Conservation (phyloP, 148 eudicot species). For the Bassia scoparia region DNA sequence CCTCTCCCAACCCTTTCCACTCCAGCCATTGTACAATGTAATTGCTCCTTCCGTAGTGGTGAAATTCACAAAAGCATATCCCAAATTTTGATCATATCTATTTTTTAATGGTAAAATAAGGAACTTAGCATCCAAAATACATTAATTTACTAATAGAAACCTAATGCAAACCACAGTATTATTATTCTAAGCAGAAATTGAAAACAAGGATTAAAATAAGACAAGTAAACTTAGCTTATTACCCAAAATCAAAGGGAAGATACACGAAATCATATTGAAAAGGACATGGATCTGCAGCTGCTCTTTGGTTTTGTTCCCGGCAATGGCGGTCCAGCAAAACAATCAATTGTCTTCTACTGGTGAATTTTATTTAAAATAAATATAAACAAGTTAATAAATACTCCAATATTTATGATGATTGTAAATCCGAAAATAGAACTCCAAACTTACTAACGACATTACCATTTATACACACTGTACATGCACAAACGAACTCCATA, state of each 20-base stretch:
- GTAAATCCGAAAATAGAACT: not conserved
- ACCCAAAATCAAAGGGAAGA: conserved; percentile 24
- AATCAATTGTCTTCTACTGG: conserved; percentile 14
- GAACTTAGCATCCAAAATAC: not conserved
- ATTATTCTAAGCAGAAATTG: not conserved
- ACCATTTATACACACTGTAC: not conserved
- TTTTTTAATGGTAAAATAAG: not conserved
- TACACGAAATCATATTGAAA: conserved; percentile 22
- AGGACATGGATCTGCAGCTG: not conserved
- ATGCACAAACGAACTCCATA: not conserved
- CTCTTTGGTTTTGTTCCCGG: not conserved
- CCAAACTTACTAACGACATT: not conserved
- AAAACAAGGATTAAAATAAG: not conserved
- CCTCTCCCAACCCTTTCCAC: conserved; percentile 3
- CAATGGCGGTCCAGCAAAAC: conserved; percentile 19
- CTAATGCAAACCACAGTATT: not conserved
- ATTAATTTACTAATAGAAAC: not conserved
- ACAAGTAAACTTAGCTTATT: not conserved
- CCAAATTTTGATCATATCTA: conserved; percentile 16
- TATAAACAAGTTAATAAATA: not conserved
- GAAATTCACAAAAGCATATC: conserved; percentile 26
- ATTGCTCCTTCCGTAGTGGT: conserved; percentile 13
- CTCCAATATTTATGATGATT: not conserved
- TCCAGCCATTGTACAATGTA: conserved; percentile 13
- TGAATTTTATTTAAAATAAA: not conserved